A percentile compares a stretch with the other conserved stretches of the same genome.
Evolutionary conservation across 345 rosid species (phyloP).

Genomic region (Hibiscus trionum): DNA sequence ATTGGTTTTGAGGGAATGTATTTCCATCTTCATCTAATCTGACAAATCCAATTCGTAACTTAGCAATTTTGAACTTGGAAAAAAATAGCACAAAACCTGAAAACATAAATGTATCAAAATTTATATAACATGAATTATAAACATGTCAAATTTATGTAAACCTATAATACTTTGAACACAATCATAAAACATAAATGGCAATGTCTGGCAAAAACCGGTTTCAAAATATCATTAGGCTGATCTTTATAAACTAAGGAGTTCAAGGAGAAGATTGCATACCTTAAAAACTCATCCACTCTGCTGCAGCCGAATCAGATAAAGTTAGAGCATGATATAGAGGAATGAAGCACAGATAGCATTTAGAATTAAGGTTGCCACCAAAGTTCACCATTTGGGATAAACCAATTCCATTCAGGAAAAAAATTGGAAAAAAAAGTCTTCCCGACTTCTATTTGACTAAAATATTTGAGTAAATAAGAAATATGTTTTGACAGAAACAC

Average conservation of each 20-base stretch:
- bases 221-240: background rate
- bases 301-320: conserved; percentile 26
- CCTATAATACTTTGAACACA: background rate
- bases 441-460: background rate
- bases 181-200: background rate
- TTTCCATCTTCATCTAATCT: background rate
- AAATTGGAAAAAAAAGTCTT: background rate
- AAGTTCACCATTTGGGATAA: conserved; percentile 8
- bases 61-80: background rate
- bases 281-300: conserved; percentile 93
- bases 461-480: background rate
- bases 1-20: background rate
- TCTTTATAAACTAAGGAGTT: background rate
- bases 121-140: background rate
- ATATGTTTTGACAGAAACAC: conserved; percentile 3
- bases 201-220: background rate
- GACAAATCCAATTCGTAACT: background rate
- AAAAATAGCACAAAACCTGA: background rate
- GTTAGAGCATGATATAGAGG: conserved; percentile 22
- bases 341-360: conserved; percentile 7
- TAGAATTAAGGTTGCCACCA: conserved; percentile 19
- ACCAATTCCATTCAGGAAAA: background rate
- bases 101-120: too few species aligned
- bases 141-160: background rate
- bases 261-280: conserved; percentile 37